These are phyloP conservation scores for Collybiopsis confluens DNA, from an alignment of 768 basidiomycete genomes.

Conservation along the genomic window DNA sequence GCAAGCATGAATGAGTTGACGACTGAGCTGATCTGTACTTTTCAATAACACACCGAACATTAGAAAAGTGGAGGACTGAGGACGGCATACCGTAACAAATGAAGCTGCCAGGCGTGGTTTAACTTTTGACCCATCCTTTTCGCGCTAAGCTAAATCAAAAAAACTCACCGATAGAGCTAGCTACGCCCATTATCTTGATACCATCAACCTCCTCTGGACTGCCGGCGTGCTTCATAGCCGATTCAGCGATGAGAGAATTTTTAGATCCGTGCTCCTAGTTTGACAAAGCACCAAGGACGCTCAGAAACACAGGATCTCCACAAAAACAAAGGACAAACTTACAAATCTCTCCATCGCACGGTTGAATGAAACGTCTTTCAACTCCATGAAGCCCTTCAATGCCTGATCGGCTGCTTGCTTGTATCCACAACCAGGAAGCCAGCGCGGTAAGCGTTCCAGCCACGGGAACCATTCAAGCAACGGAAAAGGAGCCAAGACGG, in stretches of 20 bases:
- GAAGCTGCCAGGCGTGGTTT: background rate
- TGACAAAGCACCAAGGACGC: no score
- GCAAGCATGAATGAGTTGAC: conserved; percentile 12
- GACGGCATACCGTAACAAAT: background rate
- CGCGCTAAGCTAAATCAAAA: background rate
- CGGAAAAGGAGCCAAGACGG: background rate
- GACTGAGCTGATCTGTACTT: background rate
- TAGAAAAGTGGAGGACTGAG: background rate
- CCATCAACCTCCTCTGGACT: background rate
- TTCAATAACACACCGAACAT: background rate
- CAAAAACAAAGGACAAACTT: no score
- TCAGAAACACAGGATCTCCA: no score
- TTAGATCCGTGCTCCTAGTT: background rate
- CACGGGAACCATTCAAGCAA: background rate
- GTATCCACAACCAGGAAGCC: no score
- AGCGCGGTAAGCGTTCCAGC: background rate
- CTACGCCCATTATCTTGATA: background rate
- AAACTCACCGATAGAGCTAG: background rate
- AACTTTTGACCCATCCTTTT: background rate
- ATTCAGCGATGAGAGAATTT: background rate
- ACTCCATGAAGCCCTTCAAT: background rate
- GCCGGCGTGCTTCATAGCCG: background rate
- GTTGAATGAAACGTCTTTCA: background rate
- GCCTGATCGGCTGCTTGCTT: background rate
- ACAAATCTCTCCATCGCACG: no score